Percentiles rank a stretch among this genome's conserved stretches.
phyloP scores from a whole-genome alignment of 768 basidiomycete genomes.

The Amanita rubescens region DNA sequence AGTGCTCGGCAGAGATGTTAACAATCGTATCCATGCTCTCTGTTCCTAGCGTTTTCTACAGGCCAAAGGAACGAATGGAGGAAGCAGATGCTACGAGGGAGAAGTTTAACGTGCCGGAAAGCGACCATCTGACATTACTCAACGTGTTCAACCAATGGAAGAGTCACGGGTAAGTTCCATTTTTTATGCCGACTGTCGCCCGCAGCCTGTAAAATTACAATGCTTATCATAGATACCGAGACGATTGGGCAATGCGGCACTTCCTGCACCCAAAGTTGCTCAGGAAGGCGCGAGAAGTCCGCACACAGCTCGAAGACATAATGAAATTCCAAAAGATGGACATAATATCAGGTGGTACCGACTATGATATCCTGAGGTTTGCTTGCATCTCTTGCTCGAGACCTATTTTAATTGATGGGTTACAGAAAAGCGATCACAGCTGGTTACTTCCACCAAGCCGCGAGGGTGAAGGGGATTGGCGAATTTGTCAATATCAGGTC shows the following conservation, averaged over 20 bases:
- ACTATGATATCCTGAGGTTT: constrained; percentile 82
- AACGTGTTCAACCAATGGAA: constrained; percentile 99
- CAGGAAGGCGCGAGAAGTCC: constrained; percentile 91
- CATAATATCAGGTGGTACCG: constrained; percentile 83
- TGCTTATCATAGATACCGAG: constrained; percentile 56
- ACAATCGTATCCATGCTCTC: constrained; percentile 99
- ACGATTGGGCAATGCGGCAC: constrained; percentile 92
- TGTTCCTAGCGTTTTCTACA: constrained; percentile 95
- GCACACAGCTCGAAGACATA: constrained; percentile 94
- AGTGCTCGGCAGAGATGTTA: constrained; percentile 91
- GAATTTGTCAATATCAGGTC: constrained; percentile 98
- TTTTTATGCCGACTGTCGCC: constrained; percentile 1
- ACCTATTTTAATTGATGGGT: constrained; percentile 1
- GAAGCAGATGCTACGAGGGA: constrained; percentile 96
- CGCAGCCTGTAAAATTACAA: neutral
- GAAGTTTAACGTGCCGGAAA: constrained; percentile 98
- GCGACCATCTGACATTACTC: constrained; percentile 90
- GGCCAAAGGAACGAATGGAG: constrained; percentile 95
- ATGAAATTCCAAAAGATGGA: constrained; percentile 99
- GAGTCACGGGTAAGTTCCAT: constrained; percentile 69
- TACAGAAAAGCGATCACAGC: constrained; percentile 91
- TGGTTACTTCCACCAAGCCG: constrained; percentile 99
- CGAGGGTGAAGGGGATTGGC: constrained; percentile 96
- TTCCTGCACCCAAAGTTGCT: constrained; percentile 96
- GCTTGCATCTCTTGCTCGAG: constrained; percentile 11